Base-by-base conservation (phyloP, 352 stramenopile species). In the Phytopythium ostracodes region DNA sequence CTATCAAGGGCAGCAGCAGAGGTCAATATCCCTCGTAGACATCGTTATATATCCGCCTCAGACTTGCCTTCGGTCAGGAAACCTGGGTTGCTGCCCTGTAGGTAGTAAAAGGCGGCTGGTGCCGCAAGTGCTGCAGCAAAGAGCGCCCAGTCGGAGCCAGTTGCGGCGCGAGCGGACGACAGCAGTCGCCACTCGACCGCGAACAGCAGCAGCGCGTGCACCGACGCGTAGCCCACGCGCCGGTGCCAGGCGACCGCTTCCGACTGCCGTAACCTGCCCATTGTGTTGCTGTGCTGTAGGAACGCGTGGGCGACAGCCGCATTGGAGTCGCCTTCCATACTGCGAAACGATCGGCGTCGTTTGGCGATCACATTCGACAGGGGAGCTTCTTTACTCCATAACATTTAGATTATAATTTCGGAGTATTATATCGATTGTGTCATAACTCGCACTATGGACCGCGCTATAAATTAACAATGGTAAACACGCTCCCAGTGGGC, bases 81-180 rank as follows among this genome's bases (percentile, higher is more conserved):
- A 1, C 69, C 76, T 14, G 73, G 76, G 44, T 85, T 69, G 43
- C 76, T 82, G 10, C 66, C 61, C 50, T 85, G 73, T 1, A 84
- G 38, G 9, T 53, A 43, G 18, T 68, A 67, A 55, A 76, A 78
- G 4, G 53, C 17, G 1, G 62, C 63, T 22, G 63, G 56, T 38
- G 56, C 40, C 18, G 51, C 36, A 51, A 50, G 52, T 22, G 51
- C 47, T 2, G 15, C 20, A 18, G 72, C 2, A 14, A 68, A 29
- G 27, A 59, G n/a, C 22, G 42, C 53, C 65, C 44, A 68, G 49
- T 29, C 53, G 36, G 7, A 61, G 8, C 18, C 50, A 17, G 6
- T 35, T 25, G 7, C 22, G 0, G 1, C 24, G n/a, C 29, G 18
- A 36, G 18, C 15, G 18, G 25, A 8, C 57, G 57, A 29, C 14